Evolutionary conservation across 179 eudicot species (phyloP).

Genomic region (Camellia oleifera): DNA sequence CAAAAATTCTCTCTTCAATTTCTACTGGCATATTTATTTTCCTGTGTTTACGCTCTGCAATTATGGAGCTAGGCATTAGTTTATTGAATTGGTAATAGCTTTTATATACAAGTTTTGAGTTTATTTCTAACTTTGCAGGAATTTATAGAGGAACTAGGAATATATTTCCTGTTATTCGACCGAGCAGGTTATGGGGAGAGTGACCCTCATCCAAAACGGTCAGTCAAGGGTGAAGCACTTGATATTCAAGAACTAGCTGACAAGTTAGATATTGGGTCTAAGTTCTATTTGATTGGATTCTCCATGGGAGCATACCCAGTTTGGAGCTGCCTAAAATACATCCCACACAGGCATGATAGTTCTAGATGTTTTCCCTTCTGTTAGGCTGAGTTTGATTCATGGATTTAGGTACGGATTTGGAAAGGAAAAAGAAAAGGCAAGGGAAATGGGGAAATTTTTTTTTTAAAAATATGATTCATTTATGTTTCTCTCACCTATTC

Average conservation of each 20-base stretch:
- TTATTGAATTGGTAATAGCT: not conserved
- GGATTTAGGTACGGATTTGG: too few relatives aligned
- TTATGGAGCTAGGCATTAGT: not conserved
- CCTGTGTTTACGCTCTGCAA: not conserved
- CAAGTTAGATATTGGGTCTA: slow-evolving; percentile 21
- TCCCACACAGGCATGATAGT: slow-evolving; percentile 21
- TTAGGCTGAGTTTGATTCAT: too few relatives aligned
- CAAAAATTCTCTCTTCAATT: not conserved
- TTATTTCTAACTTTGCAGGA: slow-evolving; percentile 6
- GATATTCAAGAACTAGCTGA: slow-evolving; percentile 29
- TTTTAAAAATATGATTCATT: too few relatives aligned
- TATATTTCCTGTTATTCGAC: slow-evolving; percentile 15
- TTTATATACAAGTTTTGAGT: not conserved
- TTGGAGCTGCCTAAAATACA: slow-evolving; percentile 25
- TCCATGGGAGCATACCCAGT: slow-evolving; percentile 20
- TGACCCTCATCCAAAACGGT: slow-evolving; percentile 18
- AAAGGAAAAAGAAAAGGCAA: too few relatives aligned
- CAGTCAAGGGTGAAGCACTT: slow-evolving; percentile 16
- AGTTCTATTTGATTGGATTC: slow-evolving; percentile 21
- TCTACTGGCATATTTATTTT: not conserved
- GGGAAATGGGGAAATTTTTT: too few relatives aligned
- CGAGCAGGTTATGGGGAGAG: slow-evolving; percentile 19
- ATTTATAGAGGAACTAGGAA: slow-evolving; percentile 11
- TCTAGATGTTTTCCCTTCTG: not conserved
- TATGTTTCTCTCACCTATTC: too few relatives aligned